Percentiles rank a stretch among this genome's conserved stretches.
Conservation (phyloP, 306 rosid species). For the Vigna radiata region DNA sequence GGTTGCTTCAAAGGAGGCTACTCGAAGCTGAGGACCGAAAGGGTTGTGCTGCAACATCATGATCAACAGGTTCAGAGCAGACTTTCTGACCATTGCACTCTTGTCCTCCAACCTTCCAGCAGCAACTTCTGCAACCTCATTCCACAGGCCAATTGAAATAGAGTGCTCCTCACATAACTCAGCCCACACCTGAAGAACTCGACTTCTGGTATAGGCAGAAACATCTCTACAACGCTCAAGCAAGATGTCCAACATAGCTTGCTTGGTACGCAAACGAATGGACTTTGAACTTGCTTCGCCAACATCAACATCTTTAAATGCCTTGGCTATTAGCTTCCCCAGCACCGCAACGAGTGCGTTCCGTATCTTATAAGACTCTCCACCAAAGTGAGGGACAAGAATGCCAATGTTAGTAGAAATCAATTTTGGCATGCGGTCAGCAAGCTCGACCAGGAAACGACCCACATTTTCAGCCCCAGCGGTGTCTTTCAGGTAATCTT, state of each 20-base stretch:
- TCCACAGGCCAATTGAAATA: constrained; percentile 98
- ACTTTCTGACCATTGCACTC: constrained; percentile 92
- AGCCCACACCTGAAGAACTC: constrained; percentile 98
- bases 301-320: constrained; percentile 79
- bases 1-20: constrained; percentile 89
- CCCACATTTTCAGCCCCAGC: constrained; percentile 95
- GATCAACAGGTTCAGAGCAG: constrained; percentile 81
- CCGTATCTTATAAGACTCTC: constrained; percentile 93
- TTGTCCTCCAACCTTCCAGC: constrained; percentile 98
- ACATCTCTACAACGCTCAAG: constrained; percentile 98
- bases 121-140: constrained; percentile 84
- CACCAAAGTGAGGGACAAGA: constrained; percentile 92
- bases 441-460: constrained; percentile 84
- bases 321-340: constrained; percentile 87
- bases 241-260: constrained; percentile 96
- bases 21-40: constrained; percentile 92
- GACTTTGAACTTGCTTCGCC: constrained; percentile 81
- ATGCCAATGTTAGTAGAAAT: constrained; percentile 87
- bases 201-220: constrained; percentile 95
- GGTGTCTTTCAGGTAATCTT: constrained; percentile 86
- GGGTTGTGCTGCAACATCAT: constrained; percentile 98
- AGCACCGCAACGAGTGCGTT: constrained; percentile 87
- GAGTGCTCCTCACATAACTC: constrained; percentile 91
- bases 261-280: constrained; percentile 89
- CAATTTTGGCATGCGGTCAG: constrained; percentile 90